Evolutionary conservation across 805 yeast species (phyloP).

Genomic region (Kuraishia ogatae): DNA sequence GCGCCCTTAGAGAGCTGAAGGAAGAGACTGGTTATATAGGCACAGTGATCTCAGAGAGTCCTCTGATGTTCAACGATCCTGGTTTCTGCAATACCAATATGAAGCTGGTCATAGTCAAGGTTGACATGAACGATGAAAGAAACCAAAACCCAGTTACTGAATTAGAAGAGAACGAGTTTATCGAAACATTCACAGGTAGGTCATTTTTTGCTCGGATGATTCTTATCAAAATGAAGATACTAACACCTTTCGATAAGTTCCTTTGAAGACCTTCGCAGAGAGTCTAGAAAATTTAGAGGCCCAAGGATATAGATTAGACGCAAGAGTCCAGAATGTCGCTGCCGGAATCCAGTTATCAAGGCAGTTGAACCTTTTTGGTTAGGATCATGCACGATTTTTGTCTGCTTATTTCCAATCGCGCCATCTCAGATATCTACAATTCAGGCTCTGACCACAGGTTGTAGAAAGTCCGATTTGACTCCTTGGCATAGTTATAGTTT

Average conservation of each 20-base stretch:
- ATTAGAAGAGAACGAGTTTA: conserved; percentile 87
- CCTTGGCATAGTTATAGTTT: too few relatives aligned
- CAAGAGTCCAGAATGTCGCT: conserved; percentile 81
- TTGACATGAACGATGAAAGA: conserved; percentile 59
- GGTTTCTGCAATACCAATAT: conserved; percentile 84
- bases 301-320: conserved; percentile 76
- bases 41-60: conserved; percentile 26
- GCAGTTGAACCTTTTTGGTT: not conserved
- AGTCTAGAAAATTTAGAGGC: conserved; percentile 40
- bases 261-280: conserved; percentile 48
- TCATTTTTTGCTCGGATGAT: not conserved
- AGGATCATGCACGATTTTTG: not conserved
- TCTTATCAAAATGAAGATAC: not conserved
- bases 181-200: conserved; percentile 63
- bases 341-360: conserved; percentile 62
- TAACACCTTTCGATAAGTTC: conserved; percentile 26
- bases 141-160: conserved; percentile 65
- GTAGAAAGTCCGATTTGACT: too few relatives aligned
- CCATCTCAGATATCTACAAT: too few relatives aligned
- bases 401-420: too few relatives aligned
- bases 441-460: too few relatives aligned
- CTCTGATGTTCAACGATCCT: conserved; percentile 40
- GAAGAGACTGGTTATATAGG: conserved; percentile 96
- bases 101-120: conserved; percentile 66
- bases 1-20: conserved; percentile 79